Evolutionary conservation across 2,329 filamentous ascomycete genomes (phyloP), one percentile per base, ranked within the genome.

Genomic region (Amphichorda felina): DNA sequence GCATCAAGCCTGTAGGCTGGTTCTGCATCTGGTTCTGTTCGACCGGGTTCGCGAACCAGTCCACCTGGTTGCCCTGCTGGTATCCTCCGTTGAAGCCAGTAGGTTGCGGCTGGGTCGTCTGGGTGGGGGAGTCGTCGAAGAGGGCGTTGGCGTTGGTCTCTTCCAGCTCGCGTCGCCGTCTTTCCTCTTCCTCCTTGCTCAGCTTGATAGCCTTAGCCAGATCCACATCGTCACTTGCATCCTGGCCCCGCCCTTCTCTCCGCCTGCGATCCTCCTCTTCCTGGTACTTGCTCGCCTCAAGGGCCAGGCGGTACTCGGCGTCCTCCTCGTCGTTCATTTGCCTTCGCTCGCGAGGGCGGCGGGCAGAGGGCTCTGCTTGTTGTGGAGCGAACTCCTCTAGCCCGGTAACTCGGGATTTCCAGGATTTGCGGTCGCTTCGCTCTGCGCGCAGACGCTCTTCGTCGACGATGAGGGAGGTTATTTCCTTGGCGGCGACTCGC

Each of bases 51-150:
- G 89, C 91, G 49, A 93, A 91, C 76, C 93, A 96, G 60, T 98
- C 91, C 14, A 98, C 91, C 10, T 86, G 85, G 38, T 82, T 82
- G 54, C 94, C 89, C 61, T 98, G 91, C 63, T 96, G 88, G 52
- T 98, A 98, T 32, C 89, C 89, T 61, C 94, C 88, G 59, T 95
- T 96, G 64, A 86, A 87, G 25, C 87, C 89, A 11, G 88, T 96
- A 28, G 75, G 76, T 59, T 88, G 85, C 25, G 82, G 73, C 48
- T 86, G 81, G 31, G 49, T 43, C 3, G 53, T 48, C 50, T 79
- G 75, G 17, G 67, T 58, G 5, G 78, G 70, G 25, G 75, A 73
- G 47, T 94, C 84, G 48, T 94, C 88, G 49, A 98, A 96, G n/a
- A 98, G 70, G 15, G 86, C 78, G 33, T 81, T 70, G 15, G 84